phyloP scores from a whole-genome alignment of 164 flowering plant species.

The Aristolochia fimbriata region DNA sequence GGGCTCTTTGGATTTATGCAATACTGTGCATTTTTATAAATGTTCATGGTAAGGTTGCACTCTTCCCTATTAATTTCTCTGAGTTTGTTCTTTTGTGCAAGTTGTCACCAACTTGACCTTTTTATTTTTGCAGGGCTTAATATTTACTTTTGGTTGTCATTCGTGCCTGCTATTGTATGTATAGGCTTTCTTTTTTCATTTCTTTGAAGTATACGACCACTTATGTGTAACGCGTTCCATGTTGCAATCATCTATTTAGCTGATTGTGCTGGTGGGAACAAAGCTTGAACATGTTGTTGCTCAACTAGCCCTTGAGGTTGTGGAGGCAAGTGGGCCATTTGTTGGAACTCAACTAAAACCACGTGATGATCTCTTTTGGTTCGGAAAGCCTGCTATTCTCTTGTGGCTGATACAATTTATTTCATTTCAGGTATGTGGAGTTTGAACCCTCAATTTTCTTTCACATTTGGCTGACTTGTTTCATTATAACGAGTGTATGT shows the following conservation, averaged over 20 bases:
- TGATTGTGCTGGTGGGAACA: conserved; percentile 88
- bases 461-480: not conserved
- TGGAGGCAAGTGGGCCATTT: conserved; percentile 48
- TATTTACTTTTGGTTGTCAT: conserved; percentile 93
- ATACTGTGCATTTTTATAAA: conserved; percentile 84
- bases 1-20: conserved; percentile 91
- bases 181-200: conserved; percentile 3
- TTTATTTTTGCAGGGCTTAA: conserved; percentile 56
- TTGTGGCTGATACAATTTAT: conserved; percentile 79
- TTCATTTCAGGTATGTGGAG: conserved; percentile 65
- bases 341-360: conserved; percentile 59
- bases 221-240: not conserved
- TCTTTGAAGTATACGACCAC: conserved; percentile 1
- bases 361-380: conserved; percentile 89
- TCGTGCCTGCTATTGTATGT: conserved; percentile 86
- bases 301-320: conserved; percentile 68
- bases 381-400: conserved; percentile 69
- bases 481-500: not conserved
- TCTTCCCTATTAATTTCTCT: not conserved
- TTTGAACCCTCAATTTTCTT: not conserved
- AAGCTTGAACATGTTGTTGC: conserved; percentile 94
- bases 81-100: not conserved
- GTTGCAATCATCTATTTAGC: conserved; percentile 24
- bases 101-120: conserved; percentile 1
- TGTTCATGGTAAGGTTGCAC: conserved; percentile 60